Percentiles rank a stretch among this genome's conserved stretches.
phyloP scores from a whole-genome alignment of 768 basidiomycete genomes.

The Amanita thiersii region DNA sequence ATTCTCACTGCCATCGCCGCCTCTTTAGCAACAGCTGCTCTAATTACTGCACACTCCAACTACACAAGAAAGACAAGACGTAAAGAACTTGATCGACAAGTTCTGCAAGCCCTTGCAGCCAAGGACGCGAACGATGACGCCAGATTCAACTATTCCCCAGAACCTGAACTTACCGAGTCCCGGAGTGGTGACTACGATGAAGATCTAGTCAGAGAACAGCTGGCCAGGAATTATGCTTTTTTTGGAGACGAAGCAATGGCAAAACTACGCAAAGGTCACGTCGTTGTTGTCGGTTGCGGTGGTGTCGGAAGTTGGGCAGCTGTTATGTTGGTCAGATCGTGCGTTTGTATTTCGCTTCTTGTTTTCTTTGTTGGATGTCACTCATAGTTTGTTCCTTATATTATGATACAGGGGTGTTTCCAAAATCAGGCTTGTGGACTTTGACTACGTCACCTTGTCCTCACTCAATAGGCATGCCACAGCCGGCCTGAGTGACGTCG shows the following conservation, averaged over 20 bases:
- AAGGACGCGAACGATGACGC: constrained; percentile 16
- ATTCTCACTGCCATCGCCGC: constrained; percentile 57
- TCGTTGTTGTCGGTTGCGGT: constrained; percentile 91
- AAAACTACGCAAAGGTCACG: constrained; percentile 62
- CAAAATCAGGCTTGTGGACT: constrained; percentile 79
- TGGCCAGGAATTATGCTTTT: constrained; percentile 92
- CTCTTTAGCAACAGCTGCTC: constrained; percentile 50
- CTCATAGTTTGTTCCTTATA: constrained; percentile 1
- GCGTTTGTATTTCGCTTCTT: constrained; percentile 21
- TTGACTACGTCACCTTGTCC: constrained; percentile 93
- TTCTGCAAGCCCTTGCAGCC: constrained; percentile 40
- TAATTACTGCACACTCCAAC: constrained; percentile 51
- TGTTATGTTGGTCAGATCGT: constrained; percentile 90
- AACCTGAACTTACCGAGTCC: constrained; percentile 5
- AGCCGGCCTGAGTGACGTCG: constrained; percentile 83
- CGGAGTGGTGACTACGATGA: constrained; percentile 49
- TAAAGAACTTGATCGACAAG: constrained; percentile 47
- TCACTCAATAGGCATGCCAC: constrained; percentile 94
- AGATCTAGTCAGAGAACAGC: constrained; percentile 77
- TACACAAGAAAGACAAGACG: constrained; percentile 41
- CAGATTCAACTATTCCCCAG: background rate
- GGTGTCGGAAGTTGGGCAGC: constrained; percentile 97
- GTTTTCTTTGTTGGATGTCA: background rate
- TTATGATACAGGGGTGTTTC: constrained; percentile 51
- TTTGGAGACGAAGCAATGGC: constrained; percentile 86